Conservation (phyloP, 169 alveolate genomes). For the Cryptosporidium ryanae region DNA sequence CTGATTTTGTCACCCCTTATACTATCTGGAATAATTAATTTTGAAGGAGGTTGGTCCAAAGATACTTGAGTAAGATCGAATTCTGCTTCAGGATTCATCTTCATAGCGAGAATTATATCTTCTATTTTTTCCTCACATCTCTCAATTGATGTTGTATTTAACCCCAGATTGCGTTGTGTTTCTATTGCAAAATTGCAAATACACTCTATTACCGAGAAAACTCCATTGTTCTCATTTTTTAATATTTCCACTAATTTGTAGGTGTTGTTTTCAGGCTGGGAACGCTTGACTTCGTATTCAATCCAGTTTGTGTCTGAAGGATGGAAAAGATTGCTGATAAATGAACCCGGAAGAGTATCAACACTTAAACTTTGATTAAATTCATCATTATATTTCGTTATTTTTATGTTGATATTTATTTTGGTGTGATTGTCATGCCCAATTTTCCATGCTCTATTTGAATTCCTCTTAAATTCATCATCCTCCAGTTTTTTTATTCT, state of each 20-base stretch:
- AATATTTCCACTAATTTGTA: not conserved
- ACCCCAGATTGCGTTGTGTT: conserved; percentile 6
- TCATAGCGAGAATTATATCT: not conserved
- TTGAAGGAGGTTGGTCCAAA: conserved; percentile 33
- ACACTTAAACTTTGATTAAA: not conserved
- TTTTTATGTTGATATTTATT: conserved; percentile 25
- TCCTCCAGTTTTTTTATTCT: conserved; percentile 4
- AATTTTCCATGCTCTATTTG: conserved; percentile 2
- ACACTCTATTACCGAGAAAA: conserved; percentile 7
- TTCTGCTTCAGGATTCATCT: conserved; percentile 19
- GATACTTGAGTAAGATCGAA: conserved; percentile 51
- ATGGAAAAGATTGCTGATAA: conserved; percentile 12
- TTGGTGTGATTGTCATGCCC: not conserved
- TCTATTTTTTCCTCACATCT: conserved; percentile 10
- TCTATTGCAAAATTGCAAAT: conserved; percentile 47
- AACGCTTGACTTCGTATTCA: not conserved
- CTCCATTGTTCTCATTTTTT: not conserved
- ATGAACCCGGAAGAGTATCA: conserved; percentile 12
- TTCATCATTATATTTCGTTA: not conserved
- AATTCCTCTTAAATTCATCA: conserved; percentile 21
- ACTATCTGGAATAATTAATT: conserved; percentile 23
- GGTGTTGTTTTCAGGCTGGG: conserved; percentile 7
- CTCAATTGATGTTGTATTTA: conserved; percentile 2
- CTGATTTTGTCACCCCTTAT: not conserved
- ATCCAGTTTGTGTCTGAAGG: conserved; percentile 14